Conservation (phyloP, 345 rosid species). For the Acer negundo region DNA sequence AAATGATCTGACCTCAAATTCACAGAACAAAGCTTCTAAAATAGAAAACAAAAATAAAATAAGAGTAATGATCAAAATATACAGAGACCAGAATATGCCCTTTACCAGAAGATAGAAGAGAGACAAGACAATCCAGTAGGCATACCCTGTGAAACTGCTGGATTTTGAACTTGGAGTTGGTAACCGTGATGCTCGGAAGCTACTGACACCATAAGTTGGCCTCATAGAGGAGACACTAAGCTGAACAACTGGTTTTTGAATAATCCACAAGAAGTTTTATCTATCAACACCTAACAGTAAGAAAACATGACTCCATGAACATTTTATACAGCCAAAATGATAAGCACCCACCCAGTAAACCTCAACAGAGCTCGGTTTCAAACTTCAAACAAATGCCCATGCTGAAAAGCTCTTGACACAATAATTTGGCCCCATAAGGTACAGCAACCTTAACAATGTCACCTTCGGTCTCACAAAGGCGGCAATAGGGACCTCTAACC, state of each 20-base stretch:
- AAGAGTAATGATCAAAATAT: no score
- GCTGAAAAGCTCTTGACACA: conserved; percentile 81
- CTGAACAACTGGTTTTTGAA: neutral
- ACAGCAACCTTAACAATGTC: conserved; percentile 64
- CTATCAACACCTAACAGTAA: neutral
- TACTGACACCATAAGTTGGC: no score
- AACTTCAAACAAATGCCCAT: conserved; percentile 79
- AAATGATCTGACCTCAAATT: no score
- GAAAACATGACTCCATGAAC: neutral
- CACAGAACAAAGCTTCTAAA: no score
- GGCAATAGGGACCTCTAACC: conserved; percentile 83
- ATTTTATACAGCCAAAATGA: neutral
- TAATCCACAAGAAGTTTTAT: neutral
- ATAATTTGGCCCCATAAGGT: conserved; percentile 80
- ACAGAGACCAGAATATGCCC: no score
- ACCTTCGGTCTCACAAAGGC: conserved; percentile 57
- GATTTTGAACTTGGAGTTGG: no score
- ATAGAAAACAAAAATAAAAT: no score
- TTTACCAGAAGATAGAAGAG: no score
- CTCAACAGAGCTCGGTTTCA: conserved; percentile 57
- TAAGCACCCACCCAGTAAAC: neutral
- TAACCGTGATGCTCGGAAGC: no score
- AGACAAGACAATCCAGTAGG: no score
- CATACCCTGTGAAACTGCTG: no score
- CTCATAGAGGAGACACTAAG: no score